Evolutionary conservation across 2,329 filamentous ascomycete species (phyloP).

Genomic region (Cordyceps fumosorosea): DNA sequence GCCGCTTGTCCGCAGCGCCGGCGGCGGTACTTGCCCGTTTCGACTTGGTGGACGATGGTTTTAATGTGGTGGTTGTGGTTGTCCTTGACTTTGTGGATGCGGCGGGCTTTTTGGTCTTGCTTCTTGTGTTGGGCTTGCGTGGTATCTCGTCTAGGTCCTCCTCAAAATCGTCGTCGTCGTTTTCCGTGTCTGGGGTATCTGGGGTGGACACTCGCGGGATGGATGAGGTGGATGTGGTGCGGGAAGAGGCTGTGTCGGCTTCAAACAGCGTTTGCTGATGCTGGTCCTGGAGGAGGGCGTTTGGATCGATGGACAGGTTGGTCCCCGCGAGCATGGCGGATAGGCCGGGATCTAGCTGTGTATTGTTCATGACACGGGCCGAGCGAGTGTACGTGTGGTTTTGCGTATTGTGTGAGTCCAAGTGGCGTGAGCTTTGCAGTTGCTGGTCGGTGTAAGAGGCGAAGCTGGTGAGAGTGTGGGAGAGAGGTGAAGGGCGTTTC

Average conservation of each 20-base stretch:
- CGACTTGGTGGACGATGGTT: not conserved
- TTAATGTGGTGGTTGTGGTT: too few species aligned
- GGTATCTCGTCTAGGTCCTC: not conserved
- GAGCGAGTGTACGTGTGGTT: not conserved
- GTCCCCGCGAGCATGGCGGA: slow-evolving; percentile 6
- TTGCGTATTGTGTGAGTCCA: not conserved
- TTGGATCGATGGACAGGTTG: slow-evolving; percentile 5
- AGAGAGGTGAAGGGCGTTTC: not conserved
- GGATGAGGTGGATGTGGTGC: slow-evolving; percentile 9
- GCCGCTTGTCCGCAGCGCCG: slow-evolving; percentile 24
- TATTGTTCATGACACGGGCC: slow-evolving; percentile 5
- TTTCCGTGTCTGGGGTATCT: slow-evolving; percentile 4
- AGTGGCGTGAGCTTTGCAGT: not conserved
- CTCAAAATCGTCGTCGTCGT: not conserved
- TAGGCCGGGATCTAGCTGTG: slow-evolving; percentile 4
- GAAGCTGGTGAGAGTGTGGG: not conserved
- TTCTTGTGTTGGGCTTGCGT: not conserved
- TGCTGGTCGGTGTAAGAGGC: not conserved
- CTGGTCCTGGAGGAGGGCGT: not conserved
- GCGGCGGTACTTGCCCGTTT: not conserved
- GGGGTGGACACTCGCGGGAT: not conserved
- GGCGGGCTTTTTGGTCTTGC: slow-evolving; percentile 4
- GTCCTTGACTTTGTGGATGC: slow-evolving; percentile 16
- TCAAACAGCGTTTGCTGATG: not conserved
- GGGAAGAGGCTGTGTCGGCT: slow-evolving; percentile 4